phyloP scores from a whole-genome alignment of 2,329 filamentous ascomycete species.

The Cercospora berteroae region DNA sequence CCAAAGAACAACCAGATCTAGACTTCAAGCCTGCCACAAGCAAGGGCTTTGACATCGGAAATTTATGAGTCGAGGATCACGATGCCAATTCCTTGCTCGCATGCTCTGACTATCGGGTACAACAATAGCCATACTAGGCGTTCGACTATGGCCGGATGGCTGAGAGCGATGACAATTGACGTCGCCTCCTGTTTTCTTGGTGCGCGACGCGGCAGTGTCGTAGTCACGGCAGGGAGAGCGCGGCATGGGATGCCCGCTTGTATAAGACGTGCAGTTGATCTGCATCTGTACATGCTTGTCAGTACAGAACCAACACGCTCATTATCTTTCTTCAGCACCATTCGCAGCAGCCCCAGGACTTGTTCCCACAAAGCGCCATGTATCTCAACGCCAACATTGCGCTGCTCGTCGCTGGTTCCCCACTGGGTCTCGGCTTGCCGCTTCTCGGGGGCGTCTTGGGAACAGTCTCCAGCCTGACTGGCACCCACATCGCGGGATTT shows the following conservation, averaged over 20 bases:
- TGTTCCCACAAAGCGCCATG: not conserved
- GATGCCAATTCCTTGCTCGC: not conserved
- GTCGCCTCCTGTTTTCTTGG: not conserved
- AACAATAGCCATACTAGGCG: not conserved
- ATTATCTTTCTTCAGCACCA: not conserved
- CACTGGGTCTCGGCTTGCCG: not conserved
- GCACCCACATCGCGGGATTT: conserved; percentile 2
- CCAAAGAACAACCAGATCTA: conserved; percentile 10
- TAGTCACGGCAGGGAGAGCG: not conserved
- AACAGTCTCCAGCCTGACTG: not conserved
- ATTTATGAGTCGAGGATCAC: not conserved
- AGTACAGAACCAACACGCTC: not conserved
- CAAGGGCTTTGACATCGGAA: not conserved
- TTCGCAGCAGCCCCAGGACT: not conserved
- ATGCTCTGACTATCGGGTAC: not conserved
- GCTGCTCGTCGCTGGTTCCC: not conserved
- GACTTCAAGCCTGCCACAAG: not conserved
- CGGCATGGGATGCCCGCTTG: not conserved
- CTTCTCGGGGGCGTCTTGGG: conserved; percentile 5
- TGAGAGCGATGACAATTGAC: not conserved
- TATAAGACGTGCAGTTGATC: not conserved
- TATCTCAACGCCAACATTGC: not conserved
- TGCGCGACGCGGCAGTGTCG: not conserved
- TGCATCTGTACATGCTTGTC: not conserved
- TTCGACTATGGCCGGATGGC: not conserved